These are phyloP conservation scores for Heterobasidion parviporum DNA, from an alignment of 1,284 basidiomycete genomes.

Conservation along the genomic window DNA sequence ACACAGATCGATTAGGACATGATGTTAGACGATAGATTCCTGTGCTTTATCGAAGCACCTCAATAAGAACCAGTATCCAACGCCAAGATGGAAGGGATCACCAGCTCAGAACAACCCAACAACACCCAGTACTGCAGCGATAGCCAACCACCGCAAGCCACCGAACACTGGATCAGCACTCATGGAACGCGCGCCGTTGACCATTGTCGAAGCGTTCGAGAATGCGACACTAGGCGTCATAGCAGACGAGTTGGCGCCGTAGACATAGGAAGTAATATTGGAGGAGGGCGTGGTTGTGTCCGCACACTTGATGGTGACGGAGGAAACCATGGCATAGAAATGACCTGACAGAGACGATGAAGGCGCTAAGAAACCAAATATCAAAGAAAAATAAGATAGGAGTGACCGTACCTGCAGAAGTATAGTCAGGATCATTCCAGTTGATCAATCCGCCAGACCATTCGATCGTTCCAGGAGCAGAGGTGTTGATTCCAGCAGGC, in stretches of 20 bases:
- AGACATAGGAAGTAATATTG: slow-evolving; percentile 53
- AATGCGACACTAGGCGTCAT: slow-evolving; percentile 42
- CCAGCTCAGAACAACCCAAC: not conserved
- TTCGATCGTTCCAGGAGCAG: slow-evolving; percentile 57
- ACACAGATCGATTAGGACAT: too few species aligned
- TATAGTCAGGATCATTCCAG: slow-evolving; percentile 70
- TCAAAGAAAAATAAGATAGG: slow-evolving; percentile 6
- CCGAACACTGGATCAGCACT: not conserved
- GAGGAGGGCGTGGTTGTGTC: slow-evolving; percentile 33
- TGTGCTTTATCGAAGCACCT: too few species aligned
- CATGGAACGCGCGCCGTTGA: slow-evolving; percentile 15
- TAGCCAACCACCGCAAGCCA: not conserved
- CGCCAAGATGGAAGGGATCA: too few species aligned
- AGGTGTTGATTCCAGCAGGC: slow-evolving; percentile 62
- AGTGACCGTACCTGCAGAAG: slow-evolving; percentile 35
- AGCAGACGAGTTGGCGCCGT: slow-evolving; percentile 43
- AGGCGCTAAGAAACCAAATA: too few species aligned
- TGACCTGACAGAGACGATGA: slow-evolving; percentile 28
- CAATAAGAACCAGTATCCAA: too few species aligned
- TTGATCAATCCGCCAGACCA: slow-evolving; percentile 79
- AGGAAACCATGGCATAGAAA: slow-evolving; percentile 53
- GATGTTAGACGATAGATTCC: too few species aligned
- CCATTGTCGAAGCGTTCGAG: slow-evolving; percentile 42
- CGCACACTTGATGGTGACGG: slow-evolving; percentile 52
- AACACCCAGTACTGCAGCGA: not conserved